Evolutionary conservation across 345 rosid species (phyloP).

Genomic region (Gossypium thurberi): DNA sequence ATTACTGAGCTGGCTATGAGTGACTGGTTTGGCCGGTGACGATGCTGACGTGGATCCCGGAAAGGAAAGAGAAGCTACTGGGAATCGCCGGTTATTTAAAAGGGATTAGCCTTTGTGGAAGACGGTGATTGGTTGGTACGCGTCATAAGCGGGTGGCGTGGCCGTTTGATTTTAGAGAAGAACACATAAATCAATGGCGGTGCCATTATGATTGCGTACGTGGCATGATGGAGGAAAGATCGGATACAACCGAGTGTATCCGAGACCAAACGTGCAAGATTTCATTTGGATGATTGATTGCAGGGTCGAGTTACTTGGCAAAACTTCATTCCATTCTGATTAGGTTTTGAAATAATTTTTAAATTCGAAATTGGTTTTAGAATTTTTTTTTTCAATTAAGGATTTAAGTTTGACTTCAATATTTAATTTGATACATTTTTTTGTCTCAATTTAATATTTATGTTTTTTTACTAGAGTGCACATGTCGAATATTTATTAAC

Average conservation of each 20-base stretch:
- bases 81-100: not conserved
- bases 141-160: conserved; percentile 1
- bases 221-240: not conserved
- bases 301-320: too few relatives aligned
- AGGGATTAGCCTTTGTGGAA: not conserved
- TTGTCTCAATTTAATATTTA: too few relatives aligned
- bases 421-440: too few relatives aligned
- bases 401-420: rapidly evolving
- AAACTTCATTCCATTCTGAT: too few relatives aligned
- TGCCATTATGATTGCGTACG: not conserved
- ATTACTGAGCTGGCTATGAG: not conserved
- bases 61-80: not conserved
- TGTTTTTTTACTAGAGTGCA: too few relatives aligned
- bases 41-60: not conserved
- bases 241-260: not conserved
- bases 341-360: too few relatives aligned
- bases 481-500: too few relatives aligned
- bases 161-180: not conserved
- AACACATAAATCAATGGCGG: not conserved
- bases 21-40: not conserved
- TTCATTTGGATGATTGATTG: too few relatives aligned
- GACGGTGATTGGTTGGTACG: not conserved
- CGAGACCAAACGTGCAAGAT: too few relatives aligned
- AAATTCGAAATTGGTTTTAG: too few relatives aligned
- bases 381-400: too few relatives aligned